Conservation (phyloP, 2,329 filamentous ascomycete species). For the Fusarium sp. region DNA sequence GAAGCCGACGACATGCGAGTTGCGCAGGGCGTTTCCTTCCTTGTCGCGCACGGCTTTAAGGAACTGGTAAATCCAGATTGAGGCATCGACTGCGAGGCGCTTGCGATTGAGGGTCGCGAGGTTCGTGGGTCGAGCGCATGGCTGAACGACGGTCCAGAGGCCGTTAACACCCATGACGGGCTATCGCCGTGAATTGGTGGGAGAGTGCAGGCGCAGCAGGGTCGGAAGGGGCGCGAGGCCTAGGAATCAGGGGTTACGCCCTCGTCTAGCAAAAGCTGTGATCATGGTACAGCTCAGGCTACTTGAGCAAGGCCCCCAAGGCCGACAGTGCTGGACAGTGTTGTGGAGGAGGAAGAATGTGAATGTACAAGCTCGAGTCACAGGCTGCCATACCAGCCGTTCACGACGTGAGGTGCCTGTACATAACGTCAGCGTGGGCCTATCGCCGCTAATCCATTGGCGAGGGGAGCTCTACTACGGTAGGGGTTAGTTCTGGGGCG, state of each 20-base stretch:
- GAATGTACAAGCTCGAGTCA: neutral
- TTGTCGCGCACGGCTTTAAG: constrained; percentile 99
- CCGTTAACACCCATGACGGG: constrained; percentile 93
- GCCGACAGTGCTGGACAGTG: neutral
- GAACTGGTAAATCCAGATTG: constrained; percentile 99
- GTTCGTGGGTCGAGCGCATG: constrained; percentile 95
- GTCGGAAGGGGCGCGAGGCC: constrained; percentile 23
- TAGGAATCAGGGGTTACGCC: constrained; percentile 39
- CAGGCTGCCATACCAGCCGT: constrained; percentile 19
- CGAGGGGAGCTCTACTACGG: constrained; percentile 8
- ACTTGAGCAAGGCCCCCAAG: neutral
- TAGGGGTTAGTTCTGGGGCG: constrained; percentile 14
- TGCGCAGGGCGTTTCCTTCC: constrained; percentile 95
- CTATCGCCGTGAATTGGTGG: constrained; percentile 28
- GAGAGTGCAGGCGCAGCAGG: neutral
- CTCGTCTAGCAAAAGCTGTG: constrained; percentile 27
- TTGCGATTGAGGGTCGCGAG: constrained; percentile 97
- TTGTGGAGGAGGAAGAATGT: neutral
- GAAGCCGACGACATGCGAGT: constrained; percentile 97
- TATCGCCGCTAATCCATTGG: constrained; percentile 32
- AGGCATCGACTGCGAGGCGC: constrained; percentile 96
- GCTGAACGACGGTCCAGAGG: constrained; percentile 96
- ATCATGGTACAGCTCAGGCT: constrained; percentile 24
- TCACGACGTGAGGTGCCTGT: constrained; percentile 7
- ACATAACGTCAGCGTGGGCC: constrained; percentile 48